Base-by-base conservation (phyloP, 345 rosid genomes). In the Sonneratia caseolaris region DNA sequence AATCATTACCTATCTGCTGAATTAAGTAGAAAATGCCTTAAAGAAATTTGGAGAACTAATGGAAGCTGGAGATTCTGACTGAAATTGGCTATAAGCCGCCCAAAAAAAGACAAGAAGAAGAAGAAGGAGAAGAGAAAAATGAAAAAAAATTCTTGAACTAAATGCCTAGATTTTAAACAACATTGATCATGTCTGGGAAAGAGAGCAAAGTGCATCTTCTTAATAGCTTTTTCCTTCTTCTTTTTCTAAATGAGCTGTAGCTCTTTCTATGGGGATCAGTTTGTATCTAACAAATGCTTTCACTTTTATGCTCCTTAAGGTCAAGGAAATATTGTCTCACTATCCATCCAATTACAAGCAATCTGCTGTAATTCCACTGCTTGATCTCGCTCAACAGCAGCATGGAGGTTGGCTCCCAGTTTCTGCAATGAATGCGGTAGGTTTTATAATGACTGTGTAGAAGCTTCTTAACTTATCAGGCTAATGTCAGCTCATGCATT, bases 361-460 rank as follows among this genome's bases (percentile, higher is more conserved):
- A 84, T 92, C 99, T 13, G 96, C 97, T 5, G 99, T 91, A 64
- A 96, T 96, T 79, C 93, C 96, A 66, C 84, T 96, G 70, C 89
- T 96, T 69, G 98, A 96, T 83, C 98, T 96, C 79, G 99, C 98
- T 47, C 98, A 96, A 72, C 98, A 92, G 90, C 99, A 96, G 81
- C 97, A 96, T 88, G 98, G 99, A 76, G 98, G 98, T 10, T 92
- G 99, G 99, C 96, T 96, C 47, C 97, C 99, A 66, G 98, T 96
- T 76, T 96, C 99, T 7, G 99, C 99, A 32, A 92, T 96, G 99
- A 90, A 96, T 81, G 96, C 91, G 1, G 99, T 92, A 84, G 69
- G 84, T 70, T 74, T 37, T 68, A 9, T 67, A 4, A 38, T 67
- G 32, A 22, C 11, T 40, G 19, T n/a, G 27, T 38, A 40, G 7